A percentile compares a stretch with the other conserved stretches of the same genome.
phyloP scores from a whole-genome alignment of 495 filamentous ascomycete genomes.

The Delitschia confertaspora region DNA sequence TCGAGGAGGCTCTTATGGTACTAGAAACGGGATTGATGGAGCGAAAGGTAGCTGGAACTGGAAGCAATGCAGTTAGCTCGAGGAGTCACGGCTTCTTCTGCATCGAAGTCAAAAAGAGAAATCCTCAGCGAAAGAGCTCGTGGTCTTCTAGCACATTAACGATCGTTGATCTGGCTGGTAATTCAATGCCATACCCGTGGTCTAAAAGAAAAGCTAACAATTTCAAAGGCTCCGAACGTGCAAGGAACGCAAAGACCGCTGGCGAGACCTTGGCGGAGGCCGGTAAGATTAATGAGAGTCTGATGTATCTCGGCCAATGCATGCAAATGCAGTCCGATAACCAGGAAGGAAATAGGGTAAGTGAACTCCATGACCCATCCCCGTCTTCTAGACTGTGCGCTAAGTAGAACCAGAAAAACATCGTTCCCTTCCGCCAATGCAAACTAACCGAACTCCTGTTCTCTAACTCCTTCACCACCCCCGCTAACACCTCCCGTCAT shows the following conservation, averaged over 20 bases:
- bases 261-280: constrained; percentile 89
- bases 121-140: constrained; percentile 43
- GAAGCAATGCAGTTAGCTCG: constrained; percentile 78
- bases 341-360: constrained; percentile 64
- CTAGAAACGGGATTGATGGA: constrained; percentile 85
- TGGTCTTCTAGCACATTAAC: constrained; percentile 80
- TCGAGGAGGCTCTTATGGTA: constrained; percentile 82
- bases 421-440: constrained; percentile 91
- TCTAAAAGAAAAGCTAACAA: constrained; percentile 1
- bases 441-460: constrained; percentile 95
- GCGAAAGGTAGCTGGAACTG: constrained; percentile 79
- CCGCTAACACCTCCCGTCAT: constrained; percentile 39
- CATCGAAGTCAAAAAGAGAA: constrained; percentile 82
- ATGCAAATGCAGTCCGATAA: constrained; percentile 88
- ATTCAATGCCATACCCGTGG: constrained; percentile 15
- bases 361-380: constrained; percentile 22
- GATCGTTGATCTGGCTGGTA: constrained; percentile 85
- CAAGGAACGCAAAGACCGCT: constrained; percentile 84
- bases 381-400: constrained; percentile 1
- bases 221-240: constrained; percentile 69
- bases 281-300: constrained; percentile 92
- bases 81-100: constrained; percentile 96
- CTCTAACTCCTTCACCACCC: constrained; percentile 81
- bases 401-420: constrained; percentile 45
- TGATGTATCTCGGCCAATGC: constrained; percentile 98